Evolutionary conservation across 257 asterid genomes (phyloP), one percentile per base, ranked within the genome.

Genomic region (Phtheirospermum japonicum): DNA sequence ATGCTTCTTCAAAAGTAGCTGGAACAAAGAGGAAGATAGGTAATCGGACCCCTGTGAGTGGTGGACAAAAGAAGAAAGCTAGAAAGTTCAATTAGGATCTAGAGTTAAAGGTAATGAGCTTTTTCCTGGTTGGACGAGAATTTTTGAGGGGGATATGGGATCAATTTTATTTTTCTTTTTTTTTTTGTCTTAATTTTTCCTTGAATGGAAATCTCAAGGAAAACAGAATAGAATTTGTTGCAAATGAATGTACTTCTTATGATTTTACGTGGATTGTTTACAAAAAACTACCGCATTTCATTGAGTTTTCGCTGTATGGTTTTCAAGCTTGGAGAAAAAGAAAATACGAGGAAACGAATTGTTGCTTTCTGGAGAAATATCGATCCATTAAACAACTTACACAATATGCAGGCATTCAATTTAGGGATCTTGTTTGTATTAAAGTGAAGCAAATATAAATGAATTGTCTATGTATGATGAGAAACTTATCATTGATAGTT

Each of bases 1-100:
- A 48, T 20, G 66, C 75, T 68, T 26, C 74, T 67, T 23, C 71
- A 1, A 67, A 78, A 70, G 68, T 68, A 61, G 66, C 50, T 30
- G 99, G 97, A 61, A 65, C 71, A 0, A 93, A 93, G 64, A 73
- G 95, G 65, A 89, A 89, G 80, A 40, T 74, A 7, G 81, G 82
- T 26, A 73, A 73, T 63, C 84, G 78, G 65, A 83, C 87, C 16
- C 94, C 96, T 9, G 81, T 65, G 16, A 80, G 63, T 55, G 78
- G 57, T 59, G 76, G 76, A 42, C 83, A 70, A 46, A 82, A 87
- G 79, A 90, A 85, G 84, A 90, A 84, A 70, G 69, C 80, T 20
- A 82, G 87, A 81, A 87, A 80, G 63, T 77, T 75, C 61, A 73
- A 60, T 58, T 79, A 68, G 64, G 67, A 51, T 33, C 28, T 20